phyloP scores from a whole-genome alignment of 495 filamentous ascomycete species.

The Aspergillus affinis region DNA sequence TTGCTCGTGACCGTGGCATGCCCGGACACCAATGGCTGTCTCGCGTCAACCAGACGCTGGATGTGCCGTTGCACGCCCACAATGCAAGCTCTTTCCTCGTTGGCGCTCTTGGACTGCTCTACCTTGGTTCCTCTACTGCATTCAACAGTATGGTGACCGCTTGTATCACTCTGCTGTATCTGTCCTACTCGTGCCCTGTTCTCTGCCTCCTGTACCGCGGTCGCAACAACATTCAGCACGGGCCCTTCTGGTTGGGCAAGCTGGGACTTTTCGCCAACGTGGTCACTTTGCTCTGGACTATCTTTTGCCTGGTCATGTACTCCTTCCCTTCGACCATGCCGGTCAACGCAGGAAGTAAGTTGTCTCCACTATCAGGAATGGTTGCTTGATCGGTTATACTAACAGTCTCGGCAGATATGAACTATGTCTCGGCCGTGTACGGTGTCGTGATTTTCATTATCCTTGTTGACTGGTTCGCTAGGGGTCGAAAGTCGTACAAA shows the following conservation, averaged over 20 bases:
- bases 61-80: constrained; percentile 56
- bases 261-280: constrained; percentile 46
- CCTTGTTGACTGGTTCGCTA: constrained; percentile 44
- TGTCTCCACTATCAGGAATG: background rate
- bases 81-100: constrained; percentile 49
- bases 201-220: constrained; percentile 49
- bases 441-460: constrained; percentile 44
- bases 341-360: constrained; percentile 34
- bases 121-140: constrained; percentile 50
- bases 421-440: constrained; percentile 56
- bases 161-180: constrained; percentile 51
- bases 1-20: constrained; percentile 57
- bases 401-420: constrained; percentile 44
- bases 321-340: constrained; percentile 42
- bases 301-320: constrained; percentile 56
- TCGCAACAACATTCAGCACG: constrained; percentile 50
- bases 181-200: constrained; percentile 52
- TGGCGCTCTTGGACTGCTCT: constrained; percentile 51
- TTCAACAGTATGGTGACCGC: constrained; percentile 59
- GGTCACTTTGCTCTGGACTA: constrained; percentile 50
- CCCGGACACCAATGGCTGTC: constrained; percentile 47
- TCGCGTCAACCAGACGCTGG: constrained; percentile 48
- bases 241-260: constrained; percentile 43
- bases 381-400: background rate
- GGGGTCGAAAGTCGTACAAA: constrained; percentile 42